A percentile compares a stretch with the other conserved stretches of the same genome.
Evolutionary conservation across 352 stramenopile genomes (phyloP).

Genomic region (Phytophthora tentaculata): DNA sequence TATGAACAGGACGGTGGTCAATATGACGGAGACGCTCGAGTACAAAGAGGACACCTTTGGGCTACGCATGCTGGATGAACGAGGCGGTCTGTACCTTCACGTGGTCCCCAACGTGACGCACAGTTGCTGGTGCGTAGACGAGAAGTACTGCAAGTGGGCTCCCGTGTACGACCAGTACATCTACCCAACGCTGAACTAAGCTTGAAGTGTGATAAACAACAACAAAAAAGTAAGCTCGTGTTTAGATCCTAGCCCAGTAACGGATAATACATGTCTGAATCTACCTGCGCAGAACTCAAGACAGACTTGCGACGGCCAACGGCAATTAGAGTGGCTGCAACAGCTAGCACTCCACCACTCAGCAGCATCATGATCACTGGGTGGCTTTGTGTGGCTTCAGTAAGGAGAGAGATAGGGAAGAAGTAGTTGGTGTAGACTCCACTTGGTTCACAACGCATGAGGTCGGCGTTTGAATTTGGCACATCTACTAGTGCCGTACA

Average conservation of each 20-base stretch:
- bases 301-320: conserved; percentile 32
- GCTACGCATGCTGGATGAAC: conserved; percentile 19
- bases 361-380: conserved; percentile 27
- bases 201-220: no score
- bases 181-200: conserved; percentile 14
- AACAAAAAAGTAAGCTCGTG: no score
- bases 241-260: conserved; percentile 46
- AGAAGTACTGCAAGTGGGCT: conserved; percentile 28
- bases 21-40: conserved; percentile 20
- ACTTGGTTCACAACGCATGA: conserved; percentile 62
- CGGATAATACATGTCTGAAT: conserved; percentile 55
- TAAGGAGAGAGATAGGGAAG: no score
- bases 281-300: conserved; percentile 16
- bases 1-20: conserved; percentile 19
- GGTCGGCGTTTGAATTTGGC: conserved; percentile 35
- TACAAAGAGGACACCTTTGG: conserved; percentile 19
- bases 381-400: no score
- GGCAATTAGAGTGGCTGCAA: conserved; percentile 41
- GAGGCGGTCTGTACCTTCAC: conserved; percentile 16
- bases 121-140: conserved; percentile 22
- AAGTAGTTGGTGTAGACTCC: conserved; percentile 24
- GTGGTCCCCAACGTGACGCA: conserved; percentile 22
- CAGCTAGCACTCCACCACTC: conserved; percentile 9
- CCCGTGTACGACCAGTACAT: conserved; percentile 29
- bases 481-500: conserved; percentile 53